phyloP scores from a whole-genome alignment of 2,329 filamentous ascomycete species.

The Biscogniauxia marginata region DNA sequence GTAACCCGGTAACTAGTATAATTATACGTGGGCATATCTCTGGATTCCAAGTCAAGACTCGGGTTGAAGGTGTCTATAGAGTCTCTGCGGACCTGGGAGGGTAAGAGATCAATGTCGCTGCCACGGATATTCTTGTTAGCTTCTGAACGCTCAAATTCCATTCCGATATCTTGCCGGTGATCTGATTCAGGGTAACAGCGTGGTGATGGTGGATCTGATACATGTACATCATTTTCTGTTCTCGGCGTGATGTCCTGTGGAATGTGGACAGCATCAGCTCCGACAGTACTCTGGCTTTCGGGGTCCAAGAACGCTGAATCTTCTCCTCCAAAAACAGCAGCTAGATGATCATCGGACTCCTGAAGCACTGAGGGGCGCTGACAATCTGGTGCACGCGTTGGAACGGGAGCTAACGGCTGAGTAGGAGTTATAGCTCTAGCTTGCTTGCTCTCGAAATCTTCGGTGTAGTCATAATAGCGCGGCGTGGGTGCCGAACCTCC shows the following conservation, averaged over 20 bases:
- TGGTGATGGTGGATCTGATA: constrained; percentile 8
- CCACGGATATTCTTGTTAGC: constrained; percentile 13
- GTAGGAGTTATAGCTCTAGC: constrained; percentile 14
- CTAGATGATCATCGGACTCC: constrained; percentile 25
- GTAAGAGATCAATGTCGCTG: constrained; percentile 33
- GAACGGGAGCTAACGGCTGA: constrained; percentile 22
- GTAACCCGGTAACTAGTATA: constrained; percentile 24
- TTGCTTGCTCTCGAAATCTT: constrained; percentile 44
- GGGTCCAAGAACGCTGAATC: constrained; percentile 26
- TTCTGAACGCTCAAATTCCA: constrained; percentile 11
- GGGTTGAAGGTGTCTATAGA: constrained; percentile 33
- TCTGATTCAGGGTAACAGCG: constrained; percentile 11
- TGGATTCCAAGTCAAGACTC: constrained; percentile 29
- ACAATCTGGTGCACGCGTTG: constrained; percentile 17
- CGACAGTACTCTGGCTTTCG: constrained; percentile 20
- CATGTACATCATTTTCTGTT: constrained; percentile 5
- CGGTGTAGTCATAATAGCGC: constrained; percentile 54
- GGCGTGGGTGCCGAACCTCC: constrained; percentile 25
- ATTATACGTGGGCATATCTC: constrained; percentile 22
- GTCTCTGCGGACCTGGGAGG: constrained; percentile 30
- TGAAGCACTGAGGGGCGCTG: constrained; percentile 23
- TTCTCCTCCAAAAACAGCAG: constrained; percentile 21
- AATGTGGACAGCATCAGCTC: constrained; percentile 2
- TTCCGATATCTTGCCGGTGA: constrained; percentile 14
- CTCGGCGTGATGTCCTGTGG: constrained; percentile 4